These are phyloP conservation scores for peach (Prunus persica) DNA, from an alignment of 306 rosid species.

Conservation along the genomic window DNA sequence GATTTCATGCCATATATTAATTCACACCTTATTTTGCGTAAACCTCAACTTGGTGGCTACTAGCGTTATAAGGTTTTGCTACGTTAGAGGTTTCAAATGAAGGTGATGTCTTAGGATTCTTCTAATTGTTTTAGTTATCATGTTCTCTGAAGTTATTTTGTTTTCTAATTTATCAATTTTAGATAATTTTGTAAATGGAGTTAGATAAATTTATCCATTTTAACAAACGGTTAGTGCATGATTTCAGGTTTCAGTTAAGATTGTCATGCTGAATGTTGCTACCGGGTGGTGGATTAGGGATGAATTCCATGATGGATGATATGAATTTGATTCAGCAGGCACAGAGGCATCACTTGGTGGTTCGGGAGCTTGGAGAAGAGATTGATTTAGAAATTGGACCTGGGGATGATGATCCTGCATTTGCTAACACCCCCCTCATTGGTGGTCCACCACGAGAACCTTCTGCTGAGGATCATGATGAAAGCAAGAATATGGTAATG, in stretches of 20 bases:
- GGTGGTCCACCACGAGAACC: slow-evolving; percentile 71
- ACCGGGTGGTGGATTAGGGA: slow-evolving; percentile 59
- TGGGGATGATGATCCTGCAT: slow-evolving; percentile 93
- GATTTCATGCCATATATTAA: not conserved
- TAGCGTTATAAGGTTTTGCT: slow-evolving; percentile 20
- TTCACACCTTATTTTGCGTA: not conserved
- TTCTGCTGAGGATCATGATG: slow-evolving; percentile 74
- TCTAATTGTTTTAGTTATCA: slow-evolving; percentile 12
- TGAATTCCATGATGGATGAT: slow-evolving; percentile 93
- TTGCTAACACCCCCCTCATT: slow-evolving; percentile 68
- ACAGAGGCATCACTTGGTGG: slow-evolving; percentile 92
- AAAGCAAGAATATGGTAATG: slow-evolving; percentile 78
- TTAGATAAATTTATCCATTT: slow-evolving; percentile 1
- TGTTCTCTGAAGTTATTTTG: not conserved
- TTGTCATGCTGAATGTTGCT: slow-evolving; percentile 94
- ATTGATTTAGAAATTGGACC: slow-evolving; percentile 96
- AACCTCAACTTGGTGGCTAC: slow-evolving; percentile 14
- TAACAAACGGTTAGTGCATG: slow-evolving; percentile 22
- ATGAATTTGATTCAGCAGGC: slow-evolving; percentile 94
- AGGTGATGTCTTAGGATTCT: not conserved
- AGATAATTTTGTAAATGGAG: not conserved
- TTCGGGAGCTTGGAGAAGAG: slow-evolving; percentile 88
- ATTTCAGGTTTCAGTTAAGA: slow-evolving; percentile 29
- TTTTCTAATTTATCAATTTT: not conserved
- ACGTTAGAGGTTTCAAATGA: not conserved